Conservation (phyloP, 805 yeast species). For the Pichia nakasei region DNA sequence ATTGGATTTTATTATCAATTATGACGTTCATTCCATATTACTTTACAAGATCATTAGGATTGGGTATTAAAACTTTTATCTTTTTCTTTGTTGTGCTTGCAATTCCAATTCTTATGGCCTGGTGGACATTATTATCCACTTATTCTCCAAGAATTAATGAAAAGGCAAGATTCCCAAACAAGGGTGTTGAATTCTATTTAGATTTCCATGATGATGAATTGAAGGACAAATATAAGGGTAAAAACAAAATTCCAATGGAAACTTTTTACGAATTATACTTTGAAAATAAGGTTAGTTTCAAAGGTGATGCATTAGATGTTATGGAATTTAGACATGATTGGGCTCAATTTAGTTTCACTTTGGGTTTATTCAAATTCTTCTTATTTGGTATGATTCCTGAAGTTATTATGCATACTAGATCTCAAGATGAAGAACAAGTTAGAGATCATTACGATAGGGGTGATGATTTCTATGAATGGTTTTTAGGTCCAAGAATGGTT, state of each 20-base stretch:
- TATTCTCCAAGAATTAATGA: slow-evolving; percentile 76
- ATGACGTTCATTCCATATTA: slow-evolving; percentile 53
- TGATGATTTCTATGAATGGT: slow-evolving; percentile 91
- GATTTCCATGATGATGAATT: slow-evolving; percentile 72
- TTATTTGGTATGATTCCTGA: slow-evolving; percentile 86
- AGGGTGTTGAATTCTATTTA: slow-evolving; percentile 70
- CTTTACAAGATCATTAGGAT: slow-evolving; percentile 55
- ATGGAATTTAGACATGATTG: slow-evolving; percentile 88
- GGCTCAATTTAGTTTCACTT: slow-evolving; percentile 75
- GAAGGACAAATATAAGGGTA: slow-evolving; percentile 60
- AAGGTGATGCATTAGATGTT: slow-evolving; percentile 78
- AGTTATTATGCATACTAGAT: slow-evolving; percentile 82
- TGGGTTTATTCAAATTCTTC: slow-evolving; percentile 69
- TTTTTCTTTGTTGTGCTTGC: slow-evolving; percentile 47
- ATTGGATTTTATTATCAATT: slow-evolving; percentile 41
- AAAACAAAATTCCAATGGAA: slow-evolving; percentile 79
- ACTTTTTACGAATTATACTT: slow-evolving; percentile 85
- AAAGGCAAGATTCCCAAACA: slow-evolving; percentile 65
- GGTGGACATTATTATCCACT: slow-evolving; percentile 73
- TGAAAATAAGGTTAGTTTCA: slow-evolving; percentile 74
- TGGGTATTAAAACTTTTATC: slow-evolving; percentile 59
- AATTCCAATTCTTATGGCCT: slow-evolving; percentile 69
- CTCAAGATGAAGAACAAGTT: slow-evolving; percentile 95
- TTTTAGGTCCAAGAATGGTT: slow-evolving; percentile 89
- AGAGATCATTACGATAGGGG: slow-evolving; percentile 95